phyloP scores from a whole-genome alignment of 208 protist species.

The Leishmania tropica region DNA sequence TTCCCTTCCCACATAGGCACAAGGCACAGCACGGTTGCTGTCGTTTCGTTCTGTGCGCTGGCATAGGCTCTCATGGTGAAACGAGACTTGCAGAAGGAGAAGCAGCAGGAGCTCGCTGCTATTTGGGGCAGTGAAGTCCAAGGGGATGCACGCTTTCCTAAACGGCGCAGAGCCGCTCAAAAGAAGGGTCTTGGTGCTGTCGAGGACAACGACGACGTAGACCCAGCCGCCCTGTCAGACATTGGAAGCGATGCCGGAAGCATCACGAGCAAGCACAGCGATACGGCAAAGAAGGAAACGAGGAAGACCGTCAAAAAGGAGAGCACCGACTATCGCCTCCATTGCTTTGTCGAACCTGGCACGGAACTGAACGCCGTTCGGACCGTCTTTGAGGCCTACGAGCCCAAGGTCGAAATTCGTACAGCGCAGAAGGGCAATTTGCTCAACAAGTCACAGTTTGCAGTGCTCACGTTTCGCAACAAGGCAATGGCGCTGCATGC shows the following conservation, averaged over 20 bases:
- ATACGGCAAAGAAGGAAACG: conserved; percentile 23
- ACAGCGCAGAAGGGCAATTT: conserved; percentile 86
- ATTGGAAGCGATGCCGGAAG: conserved; percentile 45
- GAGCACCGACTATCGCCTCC: conserved; percentile 63
- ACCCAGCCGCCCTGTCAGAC: conserved; percentile 47
- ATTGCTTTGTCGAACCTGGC: conserved; percentile 91
- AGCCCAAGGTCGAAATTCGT: conserved; percentile 81
- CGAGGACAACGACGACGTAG: conserved; percentile 29
- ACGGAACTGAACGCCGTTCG: conserved; percentile 83
- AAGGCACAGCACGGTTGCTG: not conserved
- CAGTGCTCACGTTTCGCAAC: conserved; percentile 90
- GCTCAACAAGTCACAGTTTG: conserved; percentile 89
- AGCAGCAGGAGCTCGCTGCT: conserved; percentile 81
- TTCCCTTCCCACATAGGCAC: not conserved
- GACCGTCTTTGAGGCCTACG: conserved; percentile 84
- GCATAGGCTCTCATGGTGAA: conserved; percentile 46
- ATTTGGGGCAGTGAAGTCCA: conserved; percentile 88
- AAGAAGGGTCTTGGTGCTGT: conserved; percentile 33
- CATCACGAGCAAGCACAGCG: conserved; percentile 32
- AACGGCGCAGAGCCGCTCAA: conserved; percentile 43
- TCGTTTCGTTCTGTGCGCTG: too few species aligned
- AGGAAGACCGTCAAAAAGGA: conserved; percentile 37
- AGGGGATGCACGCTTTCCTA: conserved; percentile 69
- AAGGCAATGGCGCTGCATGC: conserved; percentile 86
- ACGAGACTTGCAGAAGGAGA: conserved; percentile 85